Conservation (phyloP, 306 rosid species). For the Comarum palustre region DNA sequence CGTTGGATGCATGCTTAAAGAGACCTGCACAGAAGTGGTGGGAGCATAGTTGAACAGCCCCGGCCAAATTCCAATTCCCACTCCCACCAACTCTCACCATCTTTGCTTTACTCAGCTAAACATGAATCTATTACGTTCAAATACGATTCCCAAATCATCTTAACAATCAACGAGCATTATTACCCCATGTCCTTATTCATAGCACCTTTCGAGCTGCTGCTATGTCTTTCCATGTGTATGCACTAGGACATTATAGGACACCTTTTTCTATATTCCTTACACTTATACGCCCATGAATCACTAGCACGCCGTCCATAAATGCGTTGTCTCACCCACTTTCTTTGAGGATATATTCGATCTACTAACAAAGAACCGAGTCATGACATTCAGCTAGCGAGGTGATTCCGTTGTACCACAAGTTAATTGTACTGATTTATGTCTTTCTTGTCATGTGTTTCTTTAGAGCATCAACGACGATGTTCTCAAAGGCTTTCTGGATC, state of each 20-base stretch:
- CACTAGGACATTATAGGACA: background rate
- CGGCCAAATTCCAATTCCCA: background rate
- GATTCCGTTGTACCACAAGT: too few relatives aligned
- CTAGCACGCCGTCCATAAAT: background rate
- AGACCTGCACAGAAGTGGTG: background rate
- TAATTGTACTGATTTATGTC: too few relatives aligned
- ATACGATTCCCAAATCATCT: background rate
- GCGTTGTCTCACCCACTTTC: background rate
- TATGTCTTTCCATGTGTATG: background rate
- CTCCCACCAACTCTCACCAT: constrained; percentile 1
- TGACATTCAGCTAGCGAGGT: too few relatives aligned
- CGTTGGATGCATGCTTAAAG: background rate
- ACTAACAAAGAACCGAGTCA: background rate
- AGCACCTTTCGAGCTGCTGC: background rate
- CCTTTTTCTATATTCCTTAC: background rate
- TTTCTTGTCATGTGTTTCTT: too few relatives aligned
- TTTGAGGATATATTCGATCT: background rate
- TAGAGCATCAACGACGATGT: too few relatives aligned
- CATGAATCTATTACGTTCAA: background rate
- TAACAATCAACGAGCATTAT: background rate
- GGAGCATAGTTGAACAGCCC: background rate
- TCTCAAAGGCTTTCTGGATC: too few relatives aligned
- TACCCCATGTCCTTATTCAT: too few relatives aligned
- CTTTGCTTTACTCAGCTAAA: background rate
- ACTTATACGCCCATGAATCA: background rate